Percentiles rank a stretch among this genome's conserved stretches.
Evolutionary conservation across 441 rosid species (phyloP).

Genomic region (Aleurites moluccanus): DNA sequence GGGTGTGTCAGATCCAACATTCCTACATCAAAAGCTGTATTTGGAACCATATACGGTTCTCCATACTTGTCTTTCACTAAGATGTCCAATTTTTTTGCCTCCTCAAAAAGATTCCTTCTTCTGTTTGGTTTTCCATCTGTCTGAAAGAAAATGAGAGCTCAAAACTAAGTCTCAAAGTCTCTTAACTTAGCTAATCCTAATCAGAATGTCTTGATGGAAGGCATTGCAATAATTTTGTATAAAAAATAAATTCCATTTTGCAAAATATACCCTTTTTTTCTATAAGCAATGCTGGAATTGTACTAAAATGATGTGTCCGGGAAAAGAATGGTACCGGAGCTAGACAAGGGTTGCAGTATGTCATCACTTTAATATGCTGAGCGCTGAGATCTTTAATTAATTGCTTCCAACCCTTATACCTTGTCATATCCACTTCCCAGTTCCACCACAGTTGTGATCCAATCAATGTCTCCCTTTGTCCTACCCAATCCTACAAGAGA

Average conservation of each 20-base stretch:
- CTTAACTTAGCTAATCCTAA: background rate
- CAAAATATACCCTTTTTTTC: too few relatives aligned
- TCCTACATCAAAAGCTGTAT: constrained; percentile 72
- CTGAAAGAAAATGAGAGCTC: constrained; percentile 32
- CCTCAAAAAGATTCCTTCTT: constrained; percentile 55
- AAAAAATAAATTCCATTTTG: background rate
- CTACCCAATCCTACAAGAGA: constrained; percentile 68
- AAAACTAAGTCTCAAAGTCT: constrained; percentile 10
- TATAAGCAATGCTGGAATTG: background rate
- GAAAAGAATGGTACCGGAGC: constrained; percentile 50
- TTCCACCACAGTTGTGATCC: constrained; percentile 86
- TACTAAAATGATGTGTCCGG: background rate
- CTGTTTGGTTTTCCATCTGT: constrained; percentile 50
- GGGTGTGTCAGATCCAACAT: constrained; percentile 77
- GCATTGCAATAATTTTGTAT: background rate
- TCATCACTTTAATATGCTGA: constrained; percentile 59
- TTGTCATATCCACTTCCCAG: constrained; percentile 64
- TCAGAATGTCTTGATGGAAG: background rate
- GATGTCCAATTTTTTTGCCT: constrained; percentile 56
- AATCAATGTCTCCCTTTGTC: constrained; percentile 57
- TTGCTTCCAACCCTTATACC: constrained; percentile 59
- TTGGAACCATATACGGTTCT: constrained; percentile 63
- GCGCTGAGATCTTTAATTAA: constrained; percentile 47
- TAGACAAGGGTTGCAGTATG: constrained; percentile 74
- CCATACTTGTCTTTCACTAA: constrained; percentile 56